Evolutionary conservation across 2,329 filamentous ascomycete genomes (phyloP), one percentile per base, ranked within the genome.

Genomic region (Epicoccum nigrum): DNA sequence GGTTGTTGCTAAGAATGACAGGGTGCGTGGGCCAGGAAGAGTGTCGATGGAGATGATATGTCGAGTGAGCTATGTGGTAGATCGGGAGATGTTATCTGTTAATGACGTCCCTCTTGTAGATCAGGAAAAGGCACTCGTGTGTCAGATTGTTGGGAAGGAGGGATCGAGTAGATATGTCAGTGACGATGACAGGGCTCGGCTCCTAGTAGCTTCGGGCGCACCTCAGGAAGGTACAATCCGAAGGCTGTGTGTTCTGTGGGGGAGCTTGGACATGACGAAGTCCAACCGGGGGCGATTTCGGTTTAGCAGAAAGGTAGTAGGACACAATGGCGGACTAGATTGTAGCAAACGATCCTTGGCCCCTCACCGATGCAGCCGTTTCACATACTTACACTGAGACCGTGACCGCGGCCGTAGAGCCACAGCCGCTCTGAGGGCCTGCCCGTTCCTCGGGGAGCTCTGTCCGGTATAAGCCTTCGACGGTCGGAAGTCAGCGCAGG

Each of bases 341-440:
- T 60, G 49, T 59, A 63, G 62, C 57, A 57, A 58, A 55, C 58
- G 54, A 37, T 61, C 35, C 52, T 67, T 64, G 60, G 54, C 58
- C 60, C 62, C 58, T 67, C 62, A 65, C 64, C 65, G 63, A 63
- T 53, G 62, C 61, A 61, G 56, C 53, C 55, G 61, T 58, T 63
- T 60, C 61, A 61, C 64, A 61, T 54, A 52, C 54, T 51, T 57
- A 44, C 63, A 54, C 60, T 58, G 56, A 46, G 42, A 55, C 9
- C 38, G 54, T 50, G 53, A 50, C 56, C 53, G 51, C 57, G 55
- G 54, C 44, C 56, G 50, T 55, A 55, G 56, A 58, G 58, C 59
- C 58, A 66, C 59, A 60, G 46, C 62, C 59, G 58, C 46, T 53
- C 49, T 57, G 56, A 56, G 43, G 50, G 60, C 35, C 54, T 52